These are phyloP conservation scores for Penicillium paradoxum DNA, from an alignment of 495 filamentous ascomycete genomes.

Conservation along the genomic window DNA sequence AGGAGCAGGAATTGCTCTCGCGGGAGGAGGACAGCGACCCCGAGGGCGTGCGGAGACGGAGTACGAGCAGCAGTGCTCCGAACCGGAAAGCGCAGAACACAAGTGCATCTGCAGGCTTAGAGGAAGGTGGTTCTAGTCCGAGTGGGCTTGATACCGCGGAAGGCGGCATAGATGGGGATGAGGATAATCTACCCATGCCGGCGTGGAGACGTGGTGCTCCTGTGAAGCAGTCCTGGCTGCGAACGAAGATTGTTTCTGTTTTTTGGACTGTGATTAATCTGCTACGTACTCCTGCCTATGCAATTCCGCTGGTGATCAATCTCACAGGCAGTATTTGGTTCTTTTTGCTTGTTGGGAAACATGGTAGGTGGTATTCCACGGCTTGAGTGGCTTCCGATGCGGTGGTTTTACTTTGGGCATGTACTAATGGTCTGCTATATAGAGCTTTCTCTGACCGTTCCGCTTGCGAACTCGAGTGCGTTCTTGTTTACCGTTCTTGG, in stretches of 20 bases:
- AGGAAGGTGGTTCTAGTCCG: background rate
- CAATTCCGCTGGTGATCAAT: constrained; percentile 80
- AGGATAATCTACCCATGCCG: constrained; percentile 21
- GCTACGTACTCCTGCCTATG: constrained; percentile 74
- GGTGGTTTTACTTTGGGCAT: background rate
- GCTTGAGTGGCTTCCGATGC: background rate
- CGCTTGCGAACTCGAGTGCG: constrained; percentile 88
- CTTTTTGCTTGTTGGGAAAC: constrained; percentile 87
- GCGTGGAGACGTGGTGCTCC: constrained; percentile 21
- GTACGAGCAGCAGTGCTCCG: constrained; percentile 10
- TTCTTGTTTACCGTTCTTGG: constrained; percentile 94
- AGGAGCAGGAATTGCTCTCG: constrained; percentile 23
- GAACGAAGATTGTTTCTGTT: constrained; percentile 49
- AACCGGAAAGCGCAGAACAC: background rate
- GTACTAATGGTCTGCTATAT: background rate
- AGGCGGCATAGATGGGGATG: constrained; percentile 9
- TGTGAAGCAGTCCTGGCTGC: constrained; percentile 40
- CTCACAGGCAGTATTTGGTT: constrained; percentile 97
- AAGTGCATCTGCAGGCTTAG: background rate
- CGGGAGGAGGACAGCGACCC: constrained; percentile 5
- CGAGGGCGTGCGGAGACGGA: constrained; percentile 13
- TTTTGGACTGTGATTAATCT: constrained; percentile 75
- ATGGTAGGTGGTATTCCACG: constrained; percentile 54
- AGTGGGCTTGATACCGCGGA: background rate
- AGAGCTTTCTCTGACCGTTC: constrained; percentile 92